Evolutionary conservation across 768 basidiomycete genomes (phyloP), one percentile per base, ranked within the genome.

Genomic region (Termitomyces sp.): DNA sequence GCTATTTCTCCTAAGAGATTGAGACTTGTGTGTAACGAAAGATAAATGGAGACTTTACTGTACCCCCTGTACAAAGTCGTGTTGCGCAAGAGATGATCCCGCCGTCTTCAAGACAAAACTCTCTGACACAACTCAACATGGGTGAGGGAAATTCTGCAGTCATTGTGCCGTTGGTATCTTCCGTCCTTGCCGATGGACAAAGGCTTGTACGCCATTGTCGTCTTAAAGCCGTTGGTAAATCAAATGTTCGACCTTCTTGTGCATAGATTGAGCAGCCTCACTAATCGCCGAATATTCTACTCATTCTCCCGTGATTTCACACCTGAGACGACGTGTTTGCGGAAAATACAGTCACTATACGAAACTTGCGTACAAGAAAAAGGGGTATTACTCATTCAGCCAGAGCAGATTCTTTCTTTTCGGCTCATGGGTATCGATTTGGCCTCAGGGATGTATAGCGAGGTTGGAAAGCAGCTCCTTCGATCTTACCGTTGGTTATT

Each of bases 91-190:
- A 81, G 52, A 83, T 83, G 82, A 77, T 80, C 22, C 52, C 63
- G 0, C 82, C 82, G 0, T 56, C 55, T 1, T 70, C 67, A 0
- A 57, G 59, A 2, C n/a, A 61, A 9, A 84, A 78, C 48, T 74
- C 75, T 0, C 65, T 72, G 7, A 68, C 79, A 42, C 82, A 83
- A 38, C 74, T 84, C 24, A 81, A 84, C 50, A 84, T 84, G 83
- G 82, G 82, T 1, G 82, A 83, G 56, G 83, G 83, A 1, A 82
- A 84, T 57, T 75, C 78, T 14, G 71, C 74, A 4, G 79, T 80
- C 6, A 84, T 84, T 28, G 72, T 82, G 2, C 83, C 82, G 0
- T 68, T 82, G 30, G 67, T 73, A 1, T 68, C 71, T 0, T 62
- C 72, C 2, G 63, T 63, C 6, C 70, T 83, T 12, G 76, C 82